A percentile compares a stretch with the other conserved stretches of the same genome.
Conservation (phyloP, 2,329 filamentous ascomycete species). For the Pleomassaria siparia region DNA sequence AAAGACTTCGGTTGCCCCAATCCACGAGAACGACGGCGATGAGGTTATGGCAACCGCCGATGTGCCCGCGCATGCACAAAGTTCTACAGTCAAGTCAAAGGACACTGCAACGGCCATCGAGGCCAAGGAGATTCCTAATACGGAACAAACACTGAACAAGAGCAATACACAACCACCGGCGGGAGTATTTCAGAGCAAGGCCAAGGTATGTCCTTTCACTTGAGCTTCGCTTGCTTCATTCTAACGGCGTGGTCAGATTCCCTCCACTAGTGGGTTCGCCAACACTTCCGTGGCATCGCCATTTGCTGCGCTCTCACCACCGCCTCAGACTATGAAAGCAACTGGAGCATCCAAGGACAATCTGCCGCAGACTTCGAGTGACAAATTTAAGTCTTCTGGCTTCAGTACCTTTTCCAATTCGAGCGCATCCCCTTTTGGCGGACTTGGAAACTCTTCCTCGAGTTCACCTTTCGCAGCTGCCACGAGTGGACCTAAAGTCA, state of each 20-base stretch:
- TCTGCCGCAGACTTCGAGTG: constrained; percentile 43
- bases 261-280: constrained; percentile 46
- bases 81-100: constrained; percentile 10
- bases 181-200: constrained; percentile 19
- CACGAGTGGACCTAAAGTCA: constrained; percentile 20
- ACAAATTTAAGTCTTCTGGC: constrained; percentile 55
- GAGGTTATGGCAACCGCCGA: constrained; percentile 28
- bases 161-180: constrained; percentile 22
- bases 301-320: constrained; percentile 48
- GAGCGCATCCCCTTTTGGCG: constrained; percentile 39
- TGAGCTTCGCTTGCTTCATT: neutral
- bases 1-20: constrained; percentile 32
- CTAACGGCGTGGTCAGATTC: constrained; percentile 30
- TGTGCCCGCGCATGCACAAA: constrained; percentile 14
- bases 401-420: constrained; percentile 48
- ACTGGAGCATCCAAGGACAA: constrained; percentile 18
- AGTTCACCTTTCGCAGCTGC: constrained; percentile 42
- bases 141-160: constrained; percentile 41
- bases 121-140: constrained; percentile 32
- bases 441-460: constrained; percentile 19
- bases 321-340: constrained; percentile 31
- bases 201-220: constrained; percentile 22
- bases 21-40: constrained; percentile 33
- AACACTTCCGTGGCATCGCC: constrained; percentile 51
- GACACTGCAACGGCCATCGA: constrained; percentile 17